Conservation (phyloP, 1,284 basidiomycete genomes). For the Uromyces viciae-fabae region DNA sequence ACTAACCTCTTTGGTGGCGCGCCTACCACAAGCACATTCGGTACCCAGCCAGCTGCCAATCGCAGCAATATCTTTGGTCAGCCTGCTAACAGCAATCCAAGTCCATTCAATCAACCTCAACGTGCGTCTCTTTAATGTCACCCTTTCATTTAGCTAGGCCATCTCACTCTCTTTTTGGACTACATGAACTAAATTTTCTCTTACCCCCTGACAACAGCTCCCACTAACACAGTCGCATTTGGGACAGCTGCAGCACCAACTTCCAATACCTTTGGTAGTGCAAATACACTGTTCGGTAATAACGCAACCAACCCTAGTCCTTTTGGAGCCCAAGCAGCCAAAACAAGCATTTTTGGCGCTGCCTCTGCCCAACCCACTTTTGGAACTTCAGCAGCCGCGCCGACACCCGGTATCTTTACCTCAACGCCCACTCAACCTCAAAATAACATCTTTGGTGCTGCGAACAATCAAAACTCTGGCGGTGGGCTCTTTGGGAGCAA, state of each 20-base stretch:
- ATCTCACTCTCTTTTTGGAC: background rate
- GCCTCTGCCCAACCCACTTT: slow-evolving; percentile 19
- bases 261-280: slow-evolving; percentile 27
- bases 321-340: slow-evolving; percentile 34
- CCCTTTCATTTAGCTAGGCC: background rate
- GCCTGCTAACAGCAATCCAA: slow-evolving; percentile 11
- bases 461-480: slow-evolving; percentile 34
- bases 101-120: slow-evolving; percentile 37
- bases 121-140: background rate
- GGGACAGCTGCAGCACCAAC: slow-evolving; percentile 31
- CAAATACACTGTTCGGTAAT: slow-evolving; percentile 24
- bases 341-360: slow-evolving; percentile 41
- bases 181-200: background rate
- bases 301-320: slow-evolving; percentile 24
- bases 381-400: slow-evolving; percentile 18
- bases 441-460: slow-evolving; percentile 39
- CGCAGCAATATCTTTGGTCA: slow-evolving; percentile 41
- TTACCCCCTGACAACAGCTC: slow-evolving; percentile 2
- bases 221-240: slow-evolving; percentile 12
- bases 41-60: slow-evolving; percentile 29
- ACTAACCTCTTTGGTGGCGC: slow-evolving; percentile 25
- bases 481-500: slow-evolving; percentile 15
- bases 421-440: slow-evolving; percentile 17
- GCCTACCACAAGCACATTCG: slow-evolving; percentile 24
- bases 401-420: slow-evolving; percentile 19